Percentiles rank a stretch among this genome's conserved stretches.
Conservation (phyloP, 2,329 filamentous ascomycete genomes). For the Talaromyces sp. region DNA sequence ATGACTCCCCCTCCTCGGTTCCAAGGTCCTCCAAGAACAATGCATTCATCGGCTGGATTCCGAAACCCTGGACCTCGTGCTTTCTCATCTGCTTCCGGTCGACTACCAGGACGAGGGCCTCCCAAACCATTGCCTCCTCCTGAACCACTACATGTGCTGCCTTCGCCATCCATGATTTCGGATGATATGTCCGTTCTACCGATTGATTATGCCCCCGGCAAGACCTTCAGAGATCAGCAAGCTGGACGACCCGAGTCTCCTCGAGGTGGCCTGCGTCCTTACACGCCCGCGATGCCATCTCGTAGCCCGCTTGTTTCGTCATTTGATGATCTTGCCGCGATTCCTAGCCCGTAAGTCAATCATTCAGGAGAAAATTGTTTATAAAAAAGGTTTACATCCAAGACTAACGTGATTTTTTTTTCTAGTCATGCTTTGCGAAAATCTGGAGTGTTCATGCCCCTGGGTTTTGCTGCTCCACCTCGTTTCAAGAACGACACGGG, state of each 20-base stretch:
- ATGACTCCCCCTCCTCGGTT: constrained; percentile 81
- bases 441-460: constrained; percentile 42
- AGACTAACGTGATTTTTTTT: not conserved
- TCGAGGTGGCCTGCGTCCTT: constrained; percentile 56
- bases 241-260: constrained; percentile 62
- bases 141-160: constrained; percentile 64
- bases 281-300: constrained; percentile 64
- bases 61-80: constrained; percentile 49
- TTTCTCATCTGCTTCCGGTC: constrained; percentile 57
- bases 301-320: constrained; percentile 75
- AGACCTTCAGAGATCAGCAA: constrained; percentile 59
- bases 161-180: constrained; percentile 76
- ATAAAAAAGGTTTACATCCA: not conserved
- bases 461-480: constrained; percentile 46
- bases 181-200: constrained; percentile 74
- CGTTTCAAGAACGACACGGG: constrained; percentile 37
- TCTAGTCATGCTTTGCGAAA: constrained; percentile 42
- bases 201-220: constrained; percentile 81
- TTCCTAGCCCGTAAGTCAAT: constrained; percentile 82
- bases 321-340: constrained; percentile 76
- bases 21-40: constrained; percentile 39
- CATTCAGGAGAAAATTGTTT: not conserved
- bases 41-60: constrained; percentile 37
- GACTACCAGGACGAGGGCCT: constrained; percentile 39
- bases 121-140: constrained; percentile 66